Base-by-base conservation (phyloP, 73 alveolate species). In the Paramecium primaurelia region DNA sequence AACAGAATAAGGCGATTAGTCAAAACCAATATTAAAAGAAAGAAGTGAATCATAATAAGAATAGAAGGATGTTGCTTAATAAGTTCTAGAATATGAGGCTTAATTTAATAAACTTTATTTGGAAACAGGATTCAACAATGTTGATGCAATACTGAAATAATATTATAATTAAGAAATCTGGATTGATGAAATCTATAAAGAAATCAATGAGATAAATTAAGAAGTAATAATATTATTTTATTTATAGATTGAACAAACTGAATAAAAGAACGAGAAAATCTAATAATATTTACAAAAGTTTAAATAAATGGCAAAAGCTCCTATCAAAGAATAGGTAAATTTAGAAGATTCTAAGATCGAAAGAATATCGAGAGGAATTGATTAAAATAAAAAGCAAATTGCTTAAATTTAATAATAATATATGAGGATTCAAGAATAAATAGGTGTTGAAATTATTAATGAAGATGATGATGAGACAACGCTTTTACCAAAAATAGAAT, bases 391-490 rank as follows among this genome's bases (percentile, higher is more conserved):
- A 37, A 73, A 73, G n/a, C 34, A 73, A 37, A 80, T 80, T 9
- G 14, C 49, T 0, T 42, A 80, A 45, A 45, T 80, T 4, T 25
- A 45, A 20, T 11, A 80, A 32, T 6, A 42, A 16, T 80, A 80
- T 36, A 80, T 45, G 34, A 18, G 58, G 58, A 44, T 80, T 28
- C 26, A 80, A 80, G 28, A 80, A 26, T 11, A 20, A 47, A 32
- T 80, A 28, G 91, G 91, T n/a, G 44, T 80, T 1, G 91, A 80
- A 4, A 32, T 80, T 25, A 80, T 80, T 20, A 80, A 80, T 38
- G 91, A 45, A 0, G 71, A 45, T 49, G 75, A 80, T 80, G 91
- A 80, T 80, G 91, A 80, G 30, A 80, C 47, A 10, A 80, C 91
- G 4, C 14, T 80, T 5, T 34, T 49, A 32, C 91, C 58, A 40